phyloP scores from a whole-genome alignment of 1,139 yeast species.

The Geotrichum aggregatum region DNA sequence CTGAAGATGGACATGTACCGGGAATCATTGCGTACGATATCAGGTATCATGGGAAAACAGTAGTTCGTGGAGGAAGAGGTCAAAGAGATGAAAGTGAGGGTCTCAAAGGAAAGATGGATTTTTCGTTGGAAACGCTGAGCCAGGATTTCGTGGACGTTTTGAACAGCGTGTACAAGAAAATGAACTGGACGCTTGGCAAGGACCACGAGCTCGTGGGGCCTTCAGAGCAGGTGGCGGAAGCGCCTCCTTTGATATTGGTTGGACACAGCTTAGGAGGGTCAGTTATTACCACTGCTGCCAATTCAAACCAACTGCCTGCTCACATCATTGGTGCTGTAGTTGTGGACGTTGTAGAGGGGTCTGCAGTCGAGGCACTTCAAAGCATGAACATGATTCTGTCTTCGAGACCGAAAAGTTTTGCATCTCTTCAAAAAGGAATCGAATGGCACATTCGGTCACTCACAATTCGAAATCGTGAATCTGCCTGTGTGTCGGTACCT shows the following conservation, averaged over 20 bases:
- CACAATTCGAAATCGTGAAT: constrained; percentile 50
- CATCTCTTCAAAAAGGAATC: constrained; percentile 55
- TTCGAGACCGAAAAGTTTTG: constrained; percentile 58
- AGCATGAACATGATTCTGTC: constrained; percentile 63
- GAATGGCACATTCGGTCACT: constrained; percentile 68
- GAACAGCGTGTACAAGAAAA: constrained; percentile 37
- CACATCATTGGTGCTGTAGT: constrained; percentile 57
- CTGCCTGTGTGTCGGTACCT: constrained; percentile 79
- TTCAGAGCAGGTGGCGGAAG: not conserved
- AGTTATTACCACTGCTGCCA: constrained; percentile 53
- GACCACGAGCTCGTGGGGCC: not conserved
- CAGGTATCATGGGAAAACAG: constrained; percentile 74
- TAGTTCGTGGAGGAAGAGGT: constrained; percentile 30
- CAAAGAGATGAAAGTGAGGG: too few species aligned
- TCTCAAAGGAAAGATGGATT: too few species aligned
- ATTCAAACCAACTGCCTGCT: constrained; percentile 11
- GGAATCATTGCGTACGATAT: constrained; percentile 58
- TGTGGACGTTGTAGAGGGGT: constrained; percentile 91
- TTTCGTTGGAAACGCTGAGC: constrained; percentile 50
- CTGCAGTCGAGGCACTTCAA: constrained; percentile 66
- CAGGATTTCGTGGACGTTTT: constrained; percentile 55
- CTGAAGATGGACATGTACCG: constrained; percentile 25
- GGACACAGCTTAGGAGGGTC: constrained; percentile 97
- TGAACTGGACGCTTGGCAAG: constrained; percentile 25
- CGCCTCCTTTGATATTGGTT: constrained; percentile 46